phyloP scores from a whole-genome alignment of 1,139 yeast species.

The Geotrichum europaeum region DNA sequence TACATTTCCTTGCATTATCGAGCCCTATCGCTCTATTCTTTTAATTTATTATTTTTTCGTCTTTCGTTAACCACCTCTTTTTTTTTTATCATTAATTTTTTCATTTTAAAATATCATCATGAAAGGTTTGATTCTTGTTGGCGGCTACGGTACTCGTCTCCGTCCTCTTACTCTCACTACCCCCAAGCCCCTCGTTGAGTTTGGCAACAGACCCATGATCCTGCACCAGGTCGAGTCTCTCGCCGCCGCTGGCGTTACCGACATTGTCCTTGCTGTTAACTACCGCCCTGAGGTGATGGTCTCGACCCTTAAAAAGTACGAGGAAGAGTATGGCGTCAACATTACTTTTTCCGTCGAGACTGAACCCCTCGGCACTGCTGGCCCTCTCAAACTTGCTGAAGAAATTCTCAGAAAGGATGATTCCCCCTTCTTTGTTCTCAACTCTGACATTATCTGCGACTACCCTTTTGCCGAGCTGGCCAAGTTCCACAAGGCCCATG shows the following conservation, averaged over 20 bases:
- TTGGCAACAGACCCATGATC: conserved; percentile 86
- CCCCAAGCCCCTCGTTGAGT: conserved; percentile 98
- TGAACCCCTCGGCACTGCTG: conserved; percentile 99
- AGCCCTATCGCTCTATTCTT: conserved; percentile 4
- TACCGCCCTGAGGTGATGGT: conserved; percentile 99
- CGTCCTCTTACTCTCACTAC: conserved; percentile 95
- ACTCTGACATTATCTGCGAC: conserved; percentile 98
- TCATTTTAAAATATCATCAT: conserved; percentile 36
- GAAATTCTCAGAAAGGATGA: conserved; percentile 87
- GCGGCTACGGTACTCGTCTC: conserved; percentile 99
- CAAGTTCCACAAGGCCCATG: conserved; percentile 89
- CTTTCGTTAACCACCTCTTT: conserved; percentile 13
- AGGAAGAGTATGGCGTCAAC: conserved; percentile 85
- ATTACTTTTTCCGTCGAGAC: conserved; percentile 98
- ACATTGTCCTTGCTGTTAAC: conserved; percentile 96
- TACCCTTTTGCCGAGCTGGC: conserved; percentile 94
- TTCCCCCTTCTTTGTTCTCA: conserved; percentile 93
- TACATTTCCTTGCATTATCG: conserved; percentile 4
- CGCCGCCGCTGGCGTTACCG: conserved; percentile 98
- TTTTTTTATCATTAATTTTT: conserved; percentile 1
- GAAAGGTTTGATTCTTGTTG: conserved; percentile 98
- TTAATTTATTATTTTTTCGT: background rate
- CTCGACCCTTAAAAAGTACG: conserved; percentile 87
- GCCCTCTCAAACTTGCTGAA: conserved; percentile 97
- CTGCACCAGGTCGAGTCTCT: conserved; percentile 97